Conservation (phyloP, 2,329 filamentous ascomycete species). For the Calycina marina region DNA sequence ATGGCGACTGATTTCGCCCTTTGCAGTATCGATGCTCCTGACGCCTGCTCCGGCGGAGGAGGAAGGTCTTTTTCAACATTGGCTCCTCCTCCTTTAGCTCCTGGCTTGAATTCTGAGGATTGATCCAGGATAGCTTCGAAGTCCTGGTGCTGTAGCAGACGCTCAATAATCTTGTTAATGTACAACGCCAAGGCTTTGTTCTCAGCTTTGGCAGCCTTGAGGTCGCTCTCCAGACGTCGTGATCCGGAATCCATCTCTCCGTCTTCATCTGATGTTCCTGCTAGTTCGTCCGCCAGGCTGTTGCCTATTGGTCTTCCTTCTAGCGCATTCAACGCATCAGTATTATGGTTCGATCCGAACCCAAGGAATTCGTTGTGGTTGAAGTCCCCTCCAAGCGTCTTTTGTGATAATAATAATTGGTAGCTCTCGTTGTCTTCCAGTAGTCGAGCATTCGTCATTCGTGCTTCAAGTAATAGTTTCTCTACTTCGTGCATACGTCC, state of each 20-base stretch:
- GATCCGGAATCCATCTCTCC: conserved; percentile 43
- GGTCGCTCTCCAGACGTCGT: conserved; percentile 61
- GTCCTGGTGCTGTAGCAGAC: conserved; percentile 82
- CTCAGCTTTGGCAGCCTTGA: conserved; percentile 72
- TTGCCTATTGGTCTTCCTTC: conserved; percentile 42
- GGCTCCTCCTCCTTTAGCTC: conserved; percentile 10
- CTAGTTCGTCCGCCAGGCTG: conserved; percentile 75
- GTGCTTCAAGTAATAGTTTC: conserved; percentile 74
- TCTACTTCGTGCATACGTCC: conserved; percentile 83
- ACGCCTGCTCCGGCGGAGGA: conserved; percentile 38
- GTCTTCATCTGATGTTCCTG: conserved; percentile 45
- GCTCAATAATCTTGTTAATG: conserved; percentile 98
- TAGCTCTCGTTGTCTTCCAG: conserved; percentile 99
- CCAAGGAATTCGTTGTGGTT: conserved; percentile 63
- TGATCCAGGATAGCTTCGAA: conserved; percentile 89
- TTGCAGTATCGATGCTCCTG: conserved; percentile 38
- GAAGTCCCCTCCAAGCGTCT: conserved; percentile 90
- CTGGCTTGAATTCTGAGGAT: conserved; percentile 45
- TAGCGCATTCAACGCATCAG: conserved; percentile 48
- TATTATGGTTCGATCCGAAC: conserved; percentile 43
- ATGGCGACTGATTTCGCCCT: conserved; percentile 46
- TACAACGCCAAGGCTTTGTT: conserved; percentile 96
- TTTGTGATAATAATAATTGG: conserved; percentile 84
- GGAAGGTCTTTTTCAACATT: conserved; percentile 74
- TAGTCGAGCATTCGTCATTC: conserved; percentile 87